Evolutionary conservation across 495 filamentous ascomycete genomes (phyloP).

Genomic region (Mytilinidion resinicola): DNA sequence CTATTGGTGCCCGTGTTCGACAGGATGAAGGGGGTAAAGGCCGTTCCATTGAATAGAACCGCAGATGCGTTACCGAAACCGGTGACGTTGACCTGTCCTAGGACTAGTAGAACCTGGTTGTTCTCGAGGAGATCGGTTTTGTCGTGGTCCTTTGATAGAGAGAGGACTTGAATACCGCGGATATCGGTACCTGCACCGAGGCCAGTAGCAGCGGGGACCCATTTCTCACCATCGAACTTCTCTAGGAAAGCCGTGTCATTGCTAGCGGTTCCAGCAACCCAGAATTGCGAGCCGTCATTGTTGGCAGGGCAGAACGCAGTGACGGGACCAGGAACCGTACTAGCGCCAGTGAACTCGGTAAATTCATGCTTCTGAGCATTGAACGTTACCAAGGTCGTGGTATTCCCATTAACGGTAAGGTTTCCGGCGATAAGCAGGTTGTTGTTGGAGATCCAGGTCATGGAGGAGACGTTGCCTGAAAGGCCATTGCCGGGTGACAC

Average conservation of each 20-base stretch:
- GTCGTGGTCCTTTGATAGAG: slow-evolving; percentile 59
- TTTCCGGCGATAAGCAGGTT: slow-evolving; percentile 71
- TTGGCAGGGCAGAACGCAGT: slow-evolving; percentile 67
- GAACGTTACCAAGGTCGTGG: slow-evolving; percentile 68
- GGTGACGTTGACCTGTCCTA: slow-evolving; percentile 69
- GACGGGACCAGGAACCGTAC: slow-evolving; percentile 68
- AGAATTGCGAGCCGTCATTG: slow-evolving; percentile 61
- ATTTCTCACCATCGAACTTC: slow-evolving; percentile 64
- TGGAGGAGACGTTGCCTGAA: slow-evolving; percentile 57
- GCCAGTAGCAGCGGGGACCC: slow-evolving; percentile 49
- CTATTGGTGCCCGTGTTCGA: slow-evolving; percentile 56
- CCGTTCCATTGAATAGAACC: slow-evolving; percentile 76
- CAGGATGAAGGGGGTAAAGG: slow-evolving; percentile 71
- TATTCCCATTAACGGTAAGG: slow-evolving; percentile 58
- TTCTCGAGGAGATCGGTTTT: slow-evolving; percentile 55
- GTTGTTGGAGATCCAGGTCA: slow-evolving; percentile 67
- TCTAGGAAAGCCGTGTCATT: slow-evolving; percentile 71
- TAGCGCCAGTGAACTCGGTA: slow-evolving; percentile 58
- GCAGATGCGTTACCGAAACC: slow-evolving; percentile 80
- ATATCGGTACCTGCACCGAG: slow-evolving; percentile 62
- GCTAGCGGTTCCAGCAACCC: slow-evolving; percentile 62
- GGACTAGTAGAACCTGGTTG: slow-evolving; percentile 68
- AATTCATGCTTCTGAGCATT: slow-evolving; percentile 57
- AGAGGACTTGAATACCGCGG: slow-evolving; percentile 73
- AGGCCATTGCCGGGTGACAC: slow-evolving; percentile 64